Evolutionary conservation across 495 filamentous ascomycete species (phyloP).

Genomic region (Aspergillus haitiensis): DNA sequence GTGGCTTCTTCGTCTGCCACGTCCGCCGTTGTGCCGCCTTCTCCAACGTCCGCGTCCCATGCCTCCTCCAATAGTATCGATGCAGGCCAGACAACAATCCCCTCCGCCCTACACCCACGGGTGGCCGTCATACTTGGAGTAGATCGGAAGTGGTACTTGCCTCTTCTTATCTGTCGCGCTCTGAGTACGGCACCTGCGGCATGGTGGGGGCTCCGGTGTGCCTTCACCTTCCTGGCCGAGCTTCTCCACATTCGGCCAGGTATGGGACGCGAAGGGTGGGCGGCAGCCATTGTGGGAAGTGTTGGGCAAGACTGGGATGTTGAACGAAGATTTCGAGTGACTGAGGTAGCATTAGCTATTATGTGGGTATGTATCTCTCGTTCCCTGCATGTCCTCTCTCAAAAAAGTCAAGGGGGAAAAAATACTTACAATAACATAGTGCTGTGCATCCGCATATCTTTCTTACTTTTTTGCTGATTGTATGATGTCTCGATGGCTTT

Average conservation of each 20-base stretch:
- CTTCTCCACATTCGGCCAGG: conserved; percentile 50
- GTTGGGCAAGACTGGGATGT: conserved; percentile 52
- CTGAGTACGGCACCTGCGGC: conserved; percentile 59
- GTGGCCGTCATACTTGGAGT: conserved; percentile 66
- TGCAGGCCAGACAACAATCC: conserved; percentile 28
- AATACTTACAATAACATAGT: conserved; percentile 47
- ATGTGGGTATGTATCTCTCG: conserved; percentile 67
- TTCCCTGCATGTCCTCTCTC: neutral
- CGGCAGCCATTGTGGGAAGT: conserved; percentile 47
- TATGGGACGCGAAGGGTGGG: conserved; percentile 48
- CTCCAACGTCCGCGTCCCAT: conserved; percentile 39
- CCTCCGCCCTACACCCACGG: conserved; percentile 57
- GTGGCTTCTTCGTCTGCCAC: conserved; percentile 31
- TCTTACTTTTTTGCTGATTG: conserved; percentile 90
- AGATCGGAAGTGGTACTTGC: conserved; percentile 60
- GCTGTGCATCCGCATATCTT: conserved; percentile 78
- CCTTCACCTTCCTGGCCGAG: conserved; percentile 59
- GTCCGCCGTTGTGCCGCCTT: conserved; percentile 36
- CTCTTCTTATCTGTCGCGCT: conserved; percentile 60
- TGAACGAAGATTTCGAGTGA: conserved; percentile 62
- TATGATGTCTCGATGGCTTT: conserved; percentile 89
- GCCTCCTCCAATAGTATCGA: conserved; percentile 39
- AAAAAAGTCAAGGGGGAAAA: neutral
- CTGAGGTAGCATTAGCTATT: conserved; percentile 76
- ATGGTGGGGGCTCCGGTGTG: conserved; percentile 64